Evolutionary conservation across 306 rosid genomes (phyloP), one percentile per base, ranked within the genome.

Genomic region (Rosa chinensis): DNA sequence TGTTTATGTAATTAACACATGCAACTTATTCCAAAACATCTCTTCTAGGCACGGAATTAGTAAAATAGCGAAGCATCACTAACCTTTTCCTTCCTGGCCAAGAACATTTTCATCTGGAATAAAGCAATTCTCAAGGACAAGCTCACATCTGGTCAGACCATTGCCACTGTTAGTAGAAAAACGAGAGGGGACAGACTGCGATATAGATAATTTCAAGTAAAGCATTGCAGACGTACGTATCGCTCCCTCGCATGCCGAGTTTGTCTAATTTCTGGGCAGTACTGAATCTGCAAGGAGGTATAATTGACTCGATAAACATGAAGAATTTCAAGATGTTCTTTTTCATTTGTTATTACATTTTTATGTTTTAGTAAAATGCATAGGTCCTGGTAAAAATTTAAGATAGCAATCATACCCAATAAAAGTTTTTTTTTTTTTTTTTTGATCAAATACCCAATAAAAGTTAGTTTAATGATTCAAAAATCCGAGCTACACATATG

Each of bases 161-260:
- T 67, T 70, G 73, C 84, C 68, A 80, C 6, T 70, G 72, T 90
- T 74, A 91, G 91, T 70, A 70, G 61, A 84, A 43, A 58, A 47
- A 64, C 56, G 82, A 74, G 44, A 79, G 52, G 49, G 77, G 28
- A 78, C 43, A 76, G 49, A 73, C 52, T 79, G 40, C 28, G 56
- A 59, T 32, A 44, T 37, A 48, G 67, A 86, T 39, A 81, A 20
- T 43, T 78, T 78, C 37, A 74, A 35, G 70, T 49, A 47, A 63
- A 82, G 75, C 74, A 80, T 82, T 69, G 85, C 63, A 70, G 73
- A 85, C 95, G 11, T 90, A 92, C 97, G 97, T 95, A 87, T 92
- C 98, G 88, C 99, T 95, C 82, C 99, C 99, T 63, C 99, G 95
- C 99, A 95, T 95, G 78, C 99, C 97, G 25, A 95, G 99, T 87